These are phyloP conservation scores for Lentinula lateritia DNA, from an alignment of 768 basidiomycete genomes.

Conservation along the genomic window DNA sequence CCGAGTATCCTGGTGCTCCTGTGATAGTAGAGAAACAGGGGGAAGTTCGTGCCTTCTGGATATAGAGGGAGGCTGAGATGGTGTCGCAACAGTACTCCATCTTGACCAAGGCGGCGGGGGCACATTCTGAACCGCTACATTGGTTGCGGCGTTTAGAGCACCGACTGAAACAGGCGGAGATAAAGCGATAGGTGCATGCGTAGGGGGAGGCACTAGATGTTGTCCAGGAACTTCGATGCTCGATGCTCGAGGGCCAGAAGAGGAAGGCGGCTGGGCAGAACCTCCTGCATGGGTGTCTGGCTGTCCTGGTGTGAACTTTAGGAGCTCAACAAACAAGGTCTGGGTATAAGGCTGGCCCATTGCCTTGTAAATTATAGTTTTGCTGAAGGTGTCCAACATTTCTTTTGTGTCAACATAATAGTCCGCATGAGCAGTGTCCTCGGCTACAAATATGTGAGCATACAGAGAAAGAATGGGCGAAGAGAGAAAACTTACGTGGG, in stretches of 20 bases:
- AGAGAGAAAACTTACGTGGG: constrained; percentile 36
- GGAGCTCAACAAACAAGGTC: constrained; percentile 72
- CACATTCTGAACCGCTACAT: constrained; percentile 13
- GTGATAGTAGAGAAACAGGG: constrained; percentile 29
- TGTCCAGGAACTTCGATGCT: constrained; percentile 13
- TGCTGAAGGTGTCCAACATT: constrained; percentile 73
- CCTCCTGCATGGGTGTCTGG: constrained; percentile 31
- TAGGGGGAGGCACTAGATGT: constrained; percentile 10
- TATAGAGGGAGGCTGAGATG: constrained; percentile 32
- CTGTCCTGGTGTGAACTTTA: constrained; percentile 53
- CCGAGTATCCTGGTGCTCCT: constrained; percentile 28
- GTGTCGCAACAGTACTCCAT: constrained; percentile 42
- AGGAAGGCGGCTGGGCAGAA: constrained; percentile 17
- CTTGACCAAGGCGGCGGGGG: constrained; percentile 43
- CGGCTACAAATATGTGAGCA: constrained; percentile 15
- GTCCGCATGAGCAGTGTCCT: constrained; percentile 45
- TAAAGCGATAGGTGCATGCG: constrained; percentile 7
- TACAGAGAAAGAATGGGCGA: background rate
- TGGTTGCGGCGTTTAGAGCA: background rate
- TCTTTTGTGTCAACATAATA: constrained; percentile 65
- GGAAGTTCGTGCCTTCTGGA: constrained; percentile 32
- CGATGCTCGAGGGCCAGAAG: constrained; percentile 12
- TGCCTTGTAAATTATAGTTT: constrained; percentile 64
- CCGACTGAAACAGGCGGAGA: background rate
- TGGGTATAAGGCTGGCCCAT: constrained; percentile 57